Evolutionary conservation across 164 flowering plant genomes (phyloP), one percentile per base, ranked within the genome.

Genomic region (Aristolochia fimbriata): DNA sequence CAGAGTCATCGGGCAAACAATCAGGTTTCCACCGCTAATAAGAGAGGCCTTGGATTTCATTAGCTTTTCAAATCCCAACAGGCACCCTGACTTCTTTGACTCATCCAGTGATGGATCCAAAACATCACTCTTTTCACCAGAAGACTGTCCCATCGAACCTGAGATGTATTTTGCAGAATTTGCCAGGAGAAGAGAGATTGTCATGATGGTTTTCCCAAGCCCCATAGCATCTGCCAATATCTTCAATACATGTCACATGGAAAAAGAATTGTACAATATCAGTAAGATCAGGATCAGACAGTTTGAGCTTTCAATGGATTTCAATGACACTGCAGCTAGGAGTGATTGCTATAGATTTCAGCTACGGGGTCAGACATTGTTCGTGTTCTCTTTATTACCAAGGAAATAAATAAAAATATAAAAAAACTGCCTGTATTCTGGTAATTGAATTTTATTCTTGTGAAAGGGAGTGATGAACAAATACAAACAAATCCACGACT

Each of bases 201-300:
- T 85, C 99, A 93, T 91, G 25, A 93, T 83, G 43, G 97, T 93
- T 82, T 93, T 93, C 59, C 99, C 99, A 71, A 93, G 96, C 59
- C 99, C 99, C 97, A 93, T 93, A 19, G 99, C 83, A 85, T 93
- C 99, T 77, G 99, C 99, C 78, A 93, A 78, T 77, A 93, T 91
- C 99, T 93, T 71, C 71, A 81, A 62, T 55, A 52, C 47, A 74
- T 27, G 51, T 60, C 64, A 58, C 47, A 68, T 56, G 61, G 75
- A 59, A 78, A 61, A 63, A 22, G 3, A 27, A 27, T 11, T 25
- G 17, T 15, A 49, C 27, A 30, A 2, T 12, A 33, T 41, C 41
- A 53, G 12, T 22, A 15, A 64, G 3, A 31, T 16, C 30, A 57
- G 57, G 31, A 17, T 8, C 20, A 27, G 30, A 27, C 30, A 27